Conservation (phyloP, 176 grass and related monocot genomes). For the Guadua angustifolia region DNA sequence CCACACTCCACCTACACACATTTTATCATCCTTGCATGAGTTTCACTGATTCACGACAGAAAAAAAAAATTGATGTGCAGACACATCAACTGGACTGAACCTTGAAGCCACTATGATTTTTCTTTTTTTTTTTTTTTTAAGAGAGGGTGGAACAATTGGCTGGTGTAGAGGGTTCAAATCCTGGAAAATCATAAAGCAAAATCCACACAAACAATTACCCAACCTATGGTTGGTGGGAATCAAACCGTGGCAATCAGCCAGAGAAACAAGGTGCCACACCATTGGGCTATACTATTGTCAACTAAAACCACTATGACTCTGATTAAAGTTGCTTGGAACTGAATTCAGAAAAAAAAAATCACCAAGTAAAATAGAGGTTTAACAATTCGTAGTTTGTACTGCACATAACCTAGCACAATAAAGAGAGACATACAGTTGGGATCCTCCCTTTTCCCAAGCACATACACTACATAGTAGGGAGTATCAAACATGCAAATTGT, state of each 20-base stretch:
- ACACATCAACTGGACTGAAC: constrained; percentile 11
- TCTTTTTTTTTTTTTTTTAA: background rate
- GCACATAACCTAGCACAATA: background rate
- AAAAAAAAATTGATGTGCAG: background rate
- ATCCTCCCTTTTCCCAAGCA: background rate
- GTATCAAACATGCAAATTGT: background rate
- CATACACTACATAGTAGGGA: background rate
- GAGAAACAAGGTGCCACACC: background rate
- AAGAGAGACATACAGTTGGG: background rate
- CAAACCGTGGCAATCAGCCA: background rate
- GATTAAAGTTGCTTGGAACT: constrained; percentile 14
- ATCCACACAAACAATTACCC: background rate
- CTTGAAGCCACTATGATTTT: background rate
- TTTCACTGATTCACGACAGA: constrained; percentile 32
- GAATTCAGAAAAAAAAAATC: constrained; percentile 11
- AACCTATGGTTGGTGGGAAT: background rate
- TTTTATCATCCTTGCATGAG: constrained; percentile 13
- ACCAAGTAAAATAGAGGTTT: background rate
- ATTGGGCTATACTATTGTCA: background rate
- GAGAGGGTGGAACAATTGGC: background rate
- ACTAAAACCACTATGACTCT: background rate
- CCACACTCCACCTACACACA: background rate
- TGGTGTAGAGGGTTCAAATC: background rate
- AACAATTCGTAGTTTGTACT: background rate
- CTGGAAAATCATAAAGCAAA: background rate